Base-by-base conservation (phyloP, 1,284 basidiomycete genomes). In the Tilletiopsis washingtonensis region DNA sequence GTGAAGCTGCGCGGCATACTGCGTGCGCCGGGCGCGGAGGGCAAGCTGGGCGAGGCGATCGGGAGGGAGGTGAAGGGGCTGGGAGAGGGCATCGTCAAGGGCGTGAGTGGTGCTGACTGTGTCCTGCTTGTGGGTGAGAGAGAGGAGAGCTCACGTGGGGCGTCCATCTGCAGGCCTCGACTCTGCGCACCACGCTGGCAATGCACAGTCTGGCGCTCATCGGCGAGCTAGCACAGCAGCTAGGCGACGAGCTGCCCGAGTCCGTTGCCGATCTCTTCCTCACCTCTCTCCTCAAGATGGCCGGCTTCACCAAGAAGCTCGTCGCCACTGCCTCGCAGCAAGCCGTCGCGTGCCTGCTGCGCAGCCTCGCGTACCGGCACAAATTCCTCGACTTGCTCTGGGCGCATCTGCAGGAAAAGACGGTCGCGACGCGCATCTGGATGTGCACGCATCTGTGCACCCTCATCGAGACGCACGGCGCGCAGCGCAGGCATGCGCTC, bases 241-340 rank as follows among this genome's bases (percentile, higher is more conserved):
- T 65, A 3, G 60, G 65, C 20, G 69, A 78, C 37, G 75, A 81
- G 17, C 80, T 97, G 14, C 76, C 91, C 27, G 88, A 94, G 72
- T 21, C 36, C 3, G 19, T 39, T 11, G 56, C 63, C 19, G 70
- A 72, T 17, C 72, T 78, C 0, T 72, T 96, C 3, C 77, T 91
- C 46, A 80, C 81, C 9, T 80, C 85, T 56, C 80, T 94, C 5
- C 78, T 91, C 27, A 83, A 82, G 59, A 88, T 98, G 88, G 84
- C 88, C 23, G 84, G 84, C 5, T 84, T 88, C 53, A 97, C 93
- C n/a, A 99, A 99, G 76, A 94, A 91, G 72, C 84, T 97, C 41
- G 82, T 85, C 27, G 89, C 87, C 11, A 84, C 88, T 50, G 84
- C 85, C 49, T 88, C 91, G 0, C 94, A 97, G 71, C 77, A 80